A percentile compares a stretch with the other conserved stretches of the same genome.
phyloP scores from a whole-genome alignment of 169 alveolate genomes.

The Plasmodium falciparum region DNA sequence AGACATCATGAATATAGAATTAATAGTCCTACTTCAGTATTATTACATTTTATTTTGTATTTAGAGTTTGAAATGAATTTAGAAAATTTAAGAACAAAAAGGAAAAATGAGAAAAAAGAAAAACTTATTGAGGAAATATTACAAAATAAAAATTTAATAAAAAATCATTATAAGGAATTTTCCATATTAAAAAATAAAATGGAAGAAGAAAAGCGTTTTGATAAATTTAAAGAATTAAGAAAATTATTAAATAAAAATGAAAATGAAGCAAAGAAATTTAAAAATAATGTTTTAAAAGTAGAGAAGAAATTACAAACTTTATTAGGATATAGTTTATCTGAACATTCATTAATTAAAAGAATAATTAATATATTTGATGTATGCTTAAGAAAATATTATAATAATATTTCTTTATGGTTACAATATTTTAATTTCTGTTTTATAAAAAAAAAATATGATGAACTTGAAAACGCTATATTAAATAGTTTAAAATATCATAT shows the following conservation, averaged over 20 bases:
- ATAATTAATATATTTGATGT: constrained; percentile 40
- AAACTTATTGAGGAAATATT: constrained; percentile 24
- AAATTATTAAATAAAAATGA: constrained; percentile 28
- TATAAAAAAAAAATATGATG: constrained; percentile 18
- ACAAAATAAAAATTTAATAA: constrained; percentile 35
- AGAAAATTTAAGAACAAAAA: constrained; percentile 53
- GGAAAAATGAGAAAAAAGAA: constrained; percentile 38
- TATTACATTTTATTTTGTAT: constrained; percentile 42
- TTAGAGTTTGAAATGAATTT: constrained; percentile 57
- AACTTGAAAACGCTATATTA: constrained; percentile 59
- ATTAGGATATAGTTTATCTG: constrained; percentile 34
- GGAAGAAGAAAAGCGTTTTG: constrained; percentile 12
- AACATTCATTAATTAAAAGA: constrained; percentile 43
- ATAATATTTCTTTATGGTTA: constrained; percentile 60
- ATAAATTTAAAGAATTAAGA: constrained; percentile 13
- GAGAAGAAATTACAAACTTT: constrained; percentile 55
- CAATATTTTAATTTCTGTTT: constrained; percentile 58
- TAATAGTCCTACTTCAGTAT: constrained; percentile 27
- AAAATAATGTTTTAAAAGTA: constrained; percentile 25
- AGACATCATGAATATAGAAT: constrained; percentile 61
- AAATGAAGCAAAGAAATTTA: constrained; percentile 23
- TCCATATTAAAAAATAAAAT: constrained; percentile 27
- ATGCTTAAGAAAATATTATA: constrained; percentile 54
- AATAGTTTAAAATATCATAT: constrained; percentile 42
- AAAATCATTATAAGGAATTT: constrained; percentile 14